phyloP scores from a whole-genome alignment of 345 rosid genomes.

The Lumnitzera littorea region DNA sequence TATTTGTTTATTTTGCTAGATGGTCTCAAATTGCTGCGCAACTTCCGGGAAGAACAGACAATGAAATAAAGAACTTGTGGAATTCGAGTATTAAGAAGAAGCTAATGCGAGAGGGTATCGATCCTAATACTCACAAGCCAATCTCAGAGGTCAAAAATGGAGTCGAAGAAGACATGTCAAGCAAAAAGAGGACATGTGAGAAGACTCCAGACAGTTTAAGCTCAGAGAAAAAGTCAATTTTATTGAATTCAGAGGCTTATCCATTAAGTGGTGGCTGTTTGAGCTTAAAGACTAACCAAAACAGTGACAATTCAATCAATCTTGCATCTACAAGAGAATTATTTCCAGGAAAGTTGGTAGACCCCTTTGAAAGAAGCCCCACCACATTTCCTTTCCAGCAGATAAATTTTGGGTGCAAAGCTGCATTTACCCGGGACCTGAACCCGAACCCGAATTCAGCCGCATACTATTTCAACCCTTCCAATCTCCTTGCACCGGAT shows the following conservation, averaged over 20 bases:
- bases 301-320: neutral
- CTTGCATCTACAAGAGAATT: conserved; percentile 1
- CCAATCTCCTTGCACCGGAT: neutral
- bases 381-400: conserved; percentile 11
- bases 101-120: conserved; percentile 16
- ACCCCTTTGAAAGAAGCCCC: neutral
- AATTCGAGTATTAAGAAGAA: conserved; percentile 26
- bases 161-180: neutral
- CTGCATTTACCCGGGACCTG: conserved; percentile 4
- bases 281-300: conserved; percentile 3
- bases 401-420: neutral
- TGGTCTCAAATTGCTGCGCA: conserved; percentile 21
- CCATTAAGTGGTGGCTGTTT: neutral
- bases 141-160: conserved; percentile 3
- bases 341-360: neutral
- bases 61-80: conserved; percentile 25
- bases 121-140: conserved; percentile 19
- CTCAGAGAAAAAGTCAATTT: neutral
- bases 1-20: neutral
- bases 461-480: neutral
- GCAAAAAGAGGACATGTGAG: neutral
- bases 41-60: conserved; percentile 22
- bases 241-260: neutral
- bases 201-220: neutral
- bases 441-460: conserved; percentile 4